Conservation (phyloP, 2,329 filamentous ascomycete genomes). For the Cadophora luteo-olivacea region DNA sequence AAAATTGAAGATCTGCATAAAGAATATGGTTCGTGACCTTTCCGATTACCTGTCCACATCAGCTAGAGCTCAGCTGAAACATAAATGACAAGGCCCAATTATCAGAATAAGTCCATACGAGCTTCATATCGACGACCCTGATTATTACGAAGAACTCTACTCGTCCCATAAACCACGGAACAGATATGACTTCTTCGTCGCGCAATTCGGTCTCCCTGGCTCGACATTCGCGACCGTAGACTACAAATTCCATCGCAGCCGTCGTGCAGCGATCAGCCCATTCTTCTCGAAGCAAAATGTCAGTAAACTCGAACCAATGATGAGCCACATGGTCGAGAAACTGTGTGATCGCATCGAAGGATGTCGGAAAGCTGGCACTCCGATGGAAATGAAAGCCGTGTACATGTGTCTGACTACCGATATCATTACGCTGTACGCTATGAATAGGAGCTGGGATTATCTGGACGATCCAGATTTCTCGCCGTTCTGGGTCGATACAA, state of each 20-base stretch:
- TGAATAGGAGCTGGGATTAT: too few species aligned
- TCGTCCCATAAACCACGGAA: constrained; percentile 25
- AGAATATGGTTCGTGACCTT: constrained; percentile 50
- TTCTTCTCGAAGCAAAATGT: constrained; percentile 37
- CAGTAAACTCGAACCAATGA: constrained; percentile 33
- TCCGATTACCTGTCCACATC: not conserved
- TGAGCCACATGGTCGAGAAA: constrained; percentile 33
- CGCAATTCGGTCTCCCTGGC: constrained; percentile 27
- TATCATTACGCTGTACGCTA: too few species aligned
- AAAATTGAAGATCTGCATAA: constrained; percentile 52
- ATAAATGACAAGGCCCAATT: constrained; percentile 31
- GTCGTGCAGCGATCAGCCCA: constrained; percentile 35
- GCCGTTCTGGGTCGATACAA: not conserved
- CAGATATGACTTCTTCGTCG: constrained; percentile 28
- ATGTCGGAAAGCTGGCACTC: constrained; percentile 20
- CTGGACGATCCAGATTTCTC: too few species aligned
- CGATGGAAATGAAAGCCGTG: not conserved
- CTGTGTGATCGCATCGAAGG: constrained; percentile 32
- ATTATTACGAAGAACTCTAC: constrained; percentile 38
- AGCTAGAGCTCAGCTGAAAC: not conserved
- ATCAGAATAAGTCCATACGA: constrained; percentile 35
- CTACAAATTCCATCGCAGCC: constrained; percentile 36
- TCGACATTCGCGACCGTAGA: constrained; percentile 35
- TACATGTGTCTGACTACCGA: not conserved
- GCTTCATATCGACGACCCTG: constrained; percentile 30